Percentiles rank a stretch among this genome's conserved stretches.
phyloP scores from a whole-genome alignment of 352 stramenopile species.

The Globisporangium lucens region DNA sequence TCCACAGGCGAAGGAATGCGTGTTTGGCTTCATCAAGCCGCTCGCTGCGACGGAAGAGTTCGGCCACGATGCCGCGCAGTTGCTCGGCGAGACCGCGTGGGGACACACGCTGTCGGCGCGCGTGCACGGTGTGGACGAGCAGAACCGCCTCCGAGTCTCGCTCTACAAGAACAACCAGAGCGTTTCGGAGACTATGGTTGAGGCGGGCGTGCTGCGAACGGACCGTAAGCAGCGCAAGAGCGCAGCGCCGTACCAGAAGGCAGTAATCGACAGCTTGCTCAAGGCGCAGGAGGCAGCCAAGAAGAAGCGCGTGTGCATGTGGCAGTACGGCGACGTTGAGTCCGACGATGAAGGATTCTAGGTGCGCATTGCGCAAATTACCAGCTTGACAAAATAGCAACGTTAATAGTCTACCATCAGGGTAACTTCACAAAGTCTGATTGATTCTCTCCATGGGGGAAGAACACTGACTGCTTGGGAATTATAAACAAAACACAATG shows the following conservation, averaged over 20 bases:
- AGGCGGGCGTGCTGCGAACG: slow-evolving; percentile 85
- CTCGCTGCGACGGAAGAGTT: slow-evolving; percentile 89
- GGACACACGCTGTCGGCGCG: slow-evolving; percentile 86
- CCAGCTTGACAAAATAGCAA: background rate
- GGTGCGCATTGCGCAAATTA: no score
- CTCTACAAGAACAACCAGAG: slow-evolving; percentile 80
- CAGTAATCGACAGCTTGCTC: slow-evolving; percentile 87
- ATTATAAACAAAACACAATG: background rate
- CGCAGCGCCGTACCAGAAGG: slow-evolving; percentile 64
- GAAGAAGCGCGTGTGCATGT: slow-evolving; percentile 92
- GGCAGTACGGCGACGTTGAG: slow-evolving; percentile 96
- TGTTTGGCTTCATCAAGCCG: slow-evolving; percentile 85
- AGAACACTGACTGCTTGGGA: background rate
- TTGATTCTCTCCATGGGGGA: no score
- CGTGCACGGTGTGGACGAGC: slow-evolving; percentile 69
- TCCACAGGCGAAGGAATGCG: slow-evolving; percentile 82
- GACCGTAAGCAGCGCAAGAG: slow-evolving; percentile 78
- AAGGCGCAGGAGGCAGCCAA: slow-evolving; percentile 91
- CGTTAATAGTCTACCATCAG: slow-evolving; percentile 8
- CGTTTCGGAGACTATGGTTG: slow-evolving; percentile 89
- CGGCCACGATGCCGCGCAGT: slow-evolving; percentile 88
- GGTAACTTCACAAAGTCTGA: slow-evolving; percentile 3
- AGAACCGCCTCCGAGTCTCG: slow-evolving; percentile 67
- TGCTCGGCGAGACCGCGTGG: slow-evolving; percentile 90
- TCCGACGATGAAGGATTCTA: slow-evolving; percentile 89